phyloP scores from a whole-genome alignment of 1,139 yeast species.

The Ogataea hybrid region DNA sequence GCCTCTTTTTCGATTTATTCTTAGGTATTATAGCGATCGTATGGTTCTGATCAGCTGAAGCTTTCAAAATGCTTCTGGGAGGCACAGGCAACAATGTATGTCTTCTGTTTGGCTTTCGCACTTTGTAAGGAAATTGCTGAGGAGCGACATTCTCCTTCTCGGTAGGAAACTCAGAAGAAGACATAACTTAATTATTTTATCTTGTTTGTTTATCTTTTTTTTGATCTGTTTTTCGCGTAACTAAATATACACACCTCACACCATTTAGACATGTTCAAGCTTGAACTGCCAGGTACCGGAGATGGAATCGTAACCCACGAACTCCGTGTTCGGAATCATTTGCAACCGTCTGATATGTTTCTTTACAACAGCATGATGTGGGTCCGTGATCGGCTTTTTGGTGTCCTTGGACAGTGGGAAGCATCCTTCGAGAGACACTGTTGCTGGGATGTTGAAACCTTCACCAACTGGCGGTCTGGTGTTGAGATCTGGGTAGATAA shows the following conservation, averaged over 20 bases:
- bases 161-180: not conserved
- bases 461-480: conserved; percentile 67
- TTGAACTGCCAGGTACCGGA: conserved; percentile 83
- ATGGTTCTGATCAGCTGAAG: conserved; percentile 27
- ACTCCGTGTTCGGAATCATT: conserved; percentile 55
- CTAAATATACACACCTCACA: conserved; percentile 6
- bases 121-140: conserved; percentile 9
- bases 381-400: conserved; percentile 73
- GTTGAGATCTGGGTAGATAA: conserved; percentile 72
- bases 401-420: conserved; percentile 76
- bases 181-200: not conserved
- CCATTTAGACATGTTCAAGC: conserved; percentile 37
- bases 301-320: conserved; percentile 72
- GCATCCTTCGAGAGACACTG: conserved; percentile 71
- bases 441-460: conserved; percentile 78
- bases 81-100: conserved; percentile 34
- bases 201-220: conserved; percentile 8
- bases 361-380: conserved; percentile 67
- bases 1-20: conserved; percentile 34
- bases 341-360: conserved; percentile 70
- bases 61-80: conserved; percentile 37
- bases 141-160: conserved; percentile 15
- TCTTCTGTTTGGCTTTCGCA: conserved; percentile 29
- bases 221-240: conserved; percentile 2
- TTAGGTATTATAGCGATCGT: conserved; percentile 32